These are phyloP conservation scores for Prunus fruticosa DNA, from an alignment of 306 rosid genomes.

Conservation along the genomic window DNA sequence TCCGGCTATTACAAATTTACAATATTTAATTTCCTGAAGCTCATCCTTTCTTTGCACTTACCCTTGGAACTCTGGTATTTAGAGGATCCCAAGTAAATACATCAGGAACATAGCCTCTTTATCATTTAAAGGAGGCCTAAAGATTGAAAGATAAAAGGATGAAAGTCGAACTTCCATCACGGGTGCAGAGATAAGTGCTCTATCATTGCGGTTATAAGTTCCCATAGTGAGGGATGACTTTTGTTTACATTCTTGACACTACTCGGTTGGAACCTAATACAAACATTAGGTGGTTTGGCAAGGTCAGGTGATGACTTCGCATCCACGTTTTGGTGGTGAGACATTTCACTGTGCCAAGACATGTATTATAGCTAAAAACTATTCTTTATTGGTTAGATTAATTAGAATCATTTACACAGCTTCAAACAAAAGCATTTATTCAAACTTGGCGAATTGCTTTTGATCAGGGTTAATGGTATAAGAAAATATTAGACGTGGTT, in stretches of 20 bases:
- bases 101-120: too few relatives aligned
- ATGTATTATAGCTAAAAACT: neutral
- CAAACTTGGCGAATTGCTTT: neutral
- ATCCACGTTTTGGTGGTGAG: constrained; percentile 18
- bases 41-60: too few relatives aligned
- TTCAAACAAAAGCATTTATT: constrained; percentile 9
- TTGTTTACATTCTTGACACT: neutral
- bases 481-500: neutral
- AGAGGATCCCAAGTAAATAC: too few relatives aligned
- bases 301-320: constrained; percentile 4
- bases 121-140: too few relatives aligned
- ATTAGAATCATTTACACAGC: neutral
- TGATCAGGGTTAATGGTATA: neutral
- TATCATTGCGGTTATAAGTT: too few relatives aligned
- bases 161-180: neutral
- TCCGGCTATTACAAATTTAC: too few relatives aligned
- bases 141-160: neutral
- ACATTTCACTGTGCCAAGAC: neutral
- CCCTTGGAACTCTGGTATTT: too few relatives aligned
- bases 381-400: neutral
- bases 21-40: too few relatives aligned
- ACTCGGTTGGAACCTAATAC: neutral
- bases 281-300: neutral
- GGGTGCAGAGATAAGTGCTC: neutral
- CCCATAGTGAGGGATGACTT: too few relatives aligned